Conservation (phyloP, 345 rosid genomes). For the Melaleuca alternifolia region DNA sequence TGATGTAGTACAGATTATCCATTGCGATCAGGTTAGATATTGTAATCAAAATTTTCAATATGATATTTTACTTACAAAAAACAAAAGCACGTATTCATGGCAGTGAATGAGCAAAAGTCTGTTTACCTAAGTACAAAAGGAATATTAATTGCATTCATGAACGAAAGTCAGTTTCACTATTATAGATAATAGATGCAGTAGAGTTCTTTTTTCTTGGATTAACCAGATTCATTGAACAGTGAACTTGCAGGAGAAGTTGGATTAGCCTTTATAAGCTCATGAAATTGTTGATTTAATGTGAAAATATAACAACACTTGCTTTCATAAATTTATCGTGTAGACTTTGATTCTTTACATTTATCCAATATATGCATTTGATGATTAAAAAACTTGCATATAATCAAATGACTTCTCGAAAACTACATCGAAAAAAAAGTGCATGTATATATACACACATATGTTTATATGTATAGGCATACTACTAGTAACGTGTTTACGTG, state of each 20-base stretch:
- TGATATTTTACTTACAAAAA: neutral
- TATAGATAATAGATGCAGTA: neutral
- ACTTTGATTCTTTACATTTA: neutral
- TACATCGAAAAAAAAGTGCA: neutral
- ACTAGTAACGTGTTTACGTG: neutral
- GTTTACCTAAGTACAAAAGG: neutral
- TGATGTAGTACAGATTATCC: neutral
- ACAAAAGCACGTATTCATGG: neutral
- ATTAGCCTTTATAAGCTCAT: neutral
- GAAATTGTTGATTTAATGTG: neutral
- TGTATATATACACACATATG: no score
- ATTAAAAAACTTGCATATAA: no score
- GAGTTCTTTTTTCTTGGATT: neutral
- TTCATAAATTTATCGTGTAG: neutral
- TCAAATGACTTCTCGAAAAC: neutral
- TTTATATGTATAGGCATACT: no score
- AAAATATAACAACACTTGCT: neutral
- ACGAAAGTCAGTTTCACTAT: neutral
- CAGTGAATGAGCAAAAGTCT: neutral
- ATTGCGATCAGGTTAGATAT: neutral
- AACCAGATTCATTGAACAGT: neutral
- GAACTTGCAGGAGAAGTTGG: neutral
- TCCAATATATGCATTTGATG: neutral
- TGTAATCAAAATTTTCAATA: neutral
- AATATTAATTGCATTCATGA: neutral